These are phyloP conservation scores for Limnomonas spitsbergensis DNA, from an alignment of 139 green algal species.

Conservation along the genomic window DNA sequence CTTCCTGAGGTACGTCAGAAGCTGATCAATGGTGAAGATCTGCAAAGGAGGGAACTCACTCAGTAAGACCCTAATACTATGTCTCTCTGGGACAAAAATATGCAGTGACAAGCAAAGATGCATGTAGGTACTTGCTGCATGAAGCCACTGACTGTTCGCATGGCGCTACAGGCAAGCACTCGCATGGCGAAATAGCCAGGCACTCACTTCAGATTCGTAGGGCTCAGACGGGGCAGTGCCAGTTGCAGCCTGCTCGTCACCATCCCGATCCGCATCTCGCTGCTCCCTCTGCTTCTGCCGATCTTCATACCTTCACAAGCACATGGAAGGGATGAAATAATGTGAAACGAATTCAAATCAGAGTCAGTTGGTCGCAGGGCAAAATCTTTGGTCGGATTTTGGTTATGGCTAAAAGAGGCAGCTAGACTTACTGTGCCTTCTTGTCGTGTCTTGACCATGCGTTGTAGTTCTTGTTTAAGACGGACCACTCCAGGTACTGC, in stretches of 20 bases:
- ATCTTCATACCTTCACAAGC: constrained; percentile 27
- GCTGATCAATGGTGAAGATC: constrained; percentile 46
- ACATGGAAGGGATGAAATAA: not conserved
- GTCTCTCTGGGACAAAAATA: too few relatives aligned
- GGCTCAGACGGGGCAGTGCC: constrained; percentile 20
- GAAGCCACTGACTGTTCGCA: not conserved
- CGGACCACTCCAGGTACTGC: constrained; percentile 47
- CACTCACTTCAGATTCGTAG: constrained; percentile 32
- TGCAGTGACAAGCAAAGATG: too few relatives aligned
- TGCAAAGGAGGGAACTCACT: constrained; percentile 16
- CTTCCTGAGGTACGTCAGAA: constrained; percentile 40
- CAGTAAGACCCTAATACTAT: too few relatives aligned
- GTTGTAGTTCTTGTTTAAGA: constrained; percentile 39
- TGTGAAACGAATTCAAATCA: too few relatives aligned
- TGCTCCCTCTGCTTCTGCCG: constrained; percentile 34
- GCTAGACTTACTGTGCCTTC: constrained; percentile 4
- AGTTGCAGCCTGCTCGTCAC: not conserved
- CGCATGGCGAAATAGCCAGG: too few relatives aligned
- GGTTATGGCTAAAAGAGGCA: not conserved
- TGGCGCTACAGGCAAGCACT: too few relatives aligned
- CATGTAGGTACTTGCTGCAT: not conserved
- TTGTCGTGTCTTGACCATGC: constrained; percentile 28
- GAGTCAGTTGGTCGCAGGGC: too few relatives aligned
- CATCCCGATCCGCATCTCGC: constrained; percentile 27
- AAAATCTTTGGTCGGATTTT: too few relatives aligned